A percentile compares a stretch with the other conserved stretches of the same genome.
These are phyloP conservation scores for Solanum pimpinellifolium DNA, from an alignment of 257 asterid species.

Conservation along the genomic window DNA sequence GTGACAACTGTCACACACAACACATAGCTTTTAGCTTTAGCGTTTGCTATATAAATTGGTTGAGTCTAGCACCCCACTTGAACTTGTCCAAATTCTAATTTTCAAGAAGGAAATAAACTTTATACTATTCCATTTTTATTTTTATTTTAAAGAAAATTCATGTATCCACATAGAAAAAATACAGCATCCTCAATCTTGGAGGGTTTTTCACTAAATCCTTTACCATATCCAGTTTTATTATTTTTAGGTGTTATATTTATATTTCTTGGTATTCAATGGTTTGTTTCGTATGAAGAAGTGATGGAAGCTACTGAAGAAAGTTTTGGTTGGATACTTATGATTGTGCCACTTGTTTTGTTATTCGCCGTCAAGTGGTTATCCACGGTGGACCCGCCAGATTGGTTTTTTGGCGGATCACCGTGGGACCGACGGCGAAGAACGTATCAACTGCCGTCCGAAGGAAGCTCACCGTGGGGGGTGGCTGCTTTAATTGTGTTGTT, in stretches of 20 bases:
- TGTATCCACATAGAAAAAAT: constrained; percentile 32
- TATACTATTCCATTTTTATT: not conserved
- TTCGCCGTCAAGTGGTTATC: constrained; percentile 50
- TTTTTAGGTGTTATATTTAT: constrained; percentile 46
- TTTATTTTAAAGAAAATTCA: not conserved
- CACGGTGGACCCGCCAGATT: constrained; percentile 16
- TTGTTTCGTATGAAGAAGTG: constrained; percentile 53
- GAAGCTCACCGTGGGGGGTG: constrained; percentile 85
- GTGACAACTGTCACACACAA: not conserved
- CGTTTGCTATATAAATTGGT: not conserved
- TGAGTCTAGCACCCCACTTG: not conserved
- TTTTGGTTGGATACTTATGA: constrained; percentile 74
- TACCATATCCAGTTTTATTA: constrained; percentile 69
- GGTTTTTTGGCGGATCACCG: constrained; percentile 35
- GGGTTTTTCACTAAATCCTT: constrained; percentile 42
- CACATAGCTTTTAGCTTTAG: not conserved
- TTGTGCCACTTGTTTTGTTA: constrained; percentile 46
- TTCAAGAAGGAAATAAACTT: not conserved
- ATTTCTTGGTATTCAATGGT: constrained; percentile 79
- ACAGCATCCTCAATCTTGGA: constrained; percentile 38
- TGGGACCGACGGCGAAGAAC: constrained; percentile 34
- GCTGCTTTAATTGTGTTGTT: constrained; percentile 63
- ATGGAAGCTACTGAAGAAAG: constrained; percentile 64
- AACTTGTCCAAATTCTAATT: not conserved
- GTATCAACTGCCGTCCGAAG: constrained; percentile 24